Evolutionary conservation across 495 filamentous ascomycete genomes (phyloP).

Genomic region (Parmelia sp.): DNA sequence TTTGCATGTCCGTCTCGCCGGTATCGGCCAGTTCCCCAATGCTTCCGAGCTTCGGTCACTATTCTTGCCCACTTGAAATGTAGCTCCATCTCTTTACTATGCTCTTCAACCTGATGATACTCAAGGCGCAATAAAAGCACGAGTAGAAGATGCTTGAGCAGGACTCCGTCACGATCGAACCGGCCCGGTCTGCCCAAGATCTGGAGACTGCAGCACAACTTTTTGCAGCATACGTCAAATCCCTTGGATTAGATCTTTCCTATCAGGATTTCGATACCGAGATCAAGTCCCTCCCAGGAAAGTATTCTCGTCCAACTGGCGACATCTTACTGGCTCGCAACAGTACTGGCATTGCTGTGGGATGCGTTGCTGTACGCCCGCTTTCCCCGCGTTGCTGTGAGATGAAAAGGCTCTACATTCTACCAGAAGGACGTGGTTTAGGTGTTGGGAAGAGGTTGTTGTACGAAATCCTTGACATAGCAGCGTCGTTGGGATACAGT

Average conservation of each 20-base stretch:
- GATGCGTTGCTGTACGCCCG: conserved; percentile 46
- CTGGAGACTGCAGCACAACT: conserved; percentile 33
- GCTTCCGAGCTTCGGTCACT: too few species aligned
- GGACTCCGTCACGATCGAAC: conserved; percentile 22
- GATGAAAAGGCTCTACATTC: conserved; percentile 54
- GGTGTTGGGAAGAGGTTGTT: conserved; percentile 45
- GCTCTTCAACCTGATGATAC: too few species aligned
- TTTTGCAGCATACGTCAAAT: conserved; percentile 49
- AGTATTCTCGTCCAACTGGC: conserved; percentile 44
- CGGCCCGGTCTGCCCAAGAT: conserved; percentile 35
- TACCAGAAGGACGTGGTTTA: conserved; percentile 39
- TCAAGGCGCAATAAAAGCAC: too few species aligned
- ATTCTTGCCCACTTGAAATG: too few species aligned
- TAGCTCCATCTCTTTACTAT: neutral
- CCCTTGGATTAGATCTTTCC: conserved; percentile 48
- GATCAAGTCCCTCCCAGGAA: conserved; percentile 47
- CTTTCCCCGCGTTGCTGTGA: conserved; percentile 41
- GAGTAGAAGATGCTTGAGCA: neutral
- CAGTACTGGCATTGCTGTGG: conserved; percentile 32
- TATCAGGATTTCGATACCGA: conserved; percentile 53
- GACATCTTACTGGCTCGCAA: conserved; percentile 43
- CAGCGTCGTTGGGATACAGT: conserved; percentile 43
- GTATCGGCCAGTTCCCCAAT: too few species aligned
- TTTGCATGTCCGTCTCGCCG: too few species aligned
- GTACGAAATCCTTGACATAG: conserved; percentile 38